A percentile compares a stretch with the other conserved stretches of the same genome.
Evolutionary conservation across 2,329 filamentous ascomycete genomes (phyloP).

Genomic region (Scytalidium sp.): DNA sequence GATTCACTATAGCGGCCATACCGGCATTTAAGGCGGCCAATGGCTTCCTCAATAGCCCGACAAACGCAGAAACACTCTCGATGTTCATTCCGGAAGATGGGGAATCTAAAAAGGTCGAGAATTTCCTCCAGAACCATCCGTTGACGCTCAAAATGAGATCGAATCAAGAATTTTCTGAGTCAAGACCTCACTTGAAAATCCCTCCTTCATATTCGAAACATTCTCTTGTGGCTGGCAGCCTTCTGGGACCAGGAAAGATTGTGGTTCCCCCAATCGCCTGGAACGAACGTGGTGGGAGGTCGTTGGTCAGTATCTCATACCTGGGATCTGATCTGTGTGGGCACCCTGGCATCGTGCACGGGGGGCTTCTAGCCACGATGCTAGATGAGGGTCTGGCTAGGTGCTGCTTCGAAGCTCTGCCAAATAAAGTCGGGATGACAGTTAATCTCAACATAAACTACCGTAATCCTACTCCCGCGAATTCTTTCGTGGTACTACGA

Average conservation of each 20-base stretch:
- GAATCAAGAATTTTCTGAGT: slow-evolving; percentile 67
- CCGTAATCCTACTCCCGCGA: slow-evolving; percentile 72
- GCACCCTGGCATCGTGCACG: slow-evolving; percentile 87
- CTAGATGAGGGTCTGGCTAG: slow-evolving; percentile 86
- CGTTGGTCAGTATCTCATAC: slow-evolving; percentile 70
- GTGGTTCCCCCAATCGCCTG: slow-evolving; percentile 80
- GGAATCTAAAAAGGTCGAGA: slow-evolving; percentile 58
- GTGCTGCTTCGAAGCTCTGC: slow-evolving; percentile 84
- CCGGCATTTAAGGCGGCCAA: slow-evolving; percentile 48
- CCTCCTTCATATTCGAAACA: slow-evolving; percentile 65
- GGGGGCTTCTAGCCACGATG: slow-evolving; percentile 86
- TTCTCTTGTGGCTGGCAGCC: slow-evolving; percentile 78
- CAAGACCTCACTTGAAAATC: slow-evolving; percentile 84
- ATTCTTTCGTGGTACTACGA: slow-evolving; percentile 71
- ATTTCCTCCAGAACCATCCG: slow-evolving; percentile 72
- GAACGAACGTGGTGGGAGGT: slow-evolving; percentile 66
- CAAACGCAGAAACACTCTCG: slow-evolving; percentile 70
- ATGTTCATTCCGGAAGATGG: slow-evolving; percentile 60
- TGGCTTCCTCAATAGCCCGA: slow-evolving; percentile 50
- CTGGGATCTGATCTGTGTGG: slow-evolving; percentile 80
- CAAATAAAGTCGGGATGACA: slow-evolving; percentile 82
- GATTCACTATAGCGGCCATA: slow-evolving; percentile 54
- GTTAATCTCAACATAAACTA: slow-evolving; percentile 84
- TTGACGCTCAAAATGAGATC: slow-evolving; percentile 66
- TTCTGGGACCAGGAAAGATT: slow-evolving; percentile 73